phyloP scores from a whole-genome alignment of 129 eudicot species.

The Solidago caesia region DNA sequence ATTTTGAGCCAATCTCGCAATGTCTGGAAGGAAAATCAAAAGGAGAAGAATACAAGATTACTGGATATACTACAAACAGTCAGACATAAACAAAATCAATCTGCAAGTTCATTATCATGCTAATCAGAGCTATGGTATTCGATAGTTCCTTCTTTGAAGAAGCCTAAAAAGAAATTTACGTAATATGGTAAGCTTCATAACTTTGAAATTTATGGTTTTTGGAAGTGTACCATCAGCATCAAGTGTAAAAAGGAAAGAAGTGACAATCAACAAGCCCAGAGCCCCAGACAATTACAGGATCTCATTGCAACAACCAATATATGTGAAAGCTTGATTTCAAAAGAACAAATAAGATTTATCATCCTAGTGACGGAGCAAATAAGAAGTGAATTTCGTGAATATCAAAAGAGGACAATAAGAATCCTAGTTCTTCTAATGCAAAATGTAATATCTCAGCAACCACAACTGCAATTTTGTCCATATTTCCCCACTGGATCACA shows the following conservation, averaged over 20 bases:
- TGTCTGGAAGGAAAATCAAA: constrained; percentile 56
- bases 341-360: constrained; percentile 3
- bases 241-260: not conserved
- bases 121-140: not conserved
- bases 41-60: constrained; percentile 23
- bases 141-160: not conserved
- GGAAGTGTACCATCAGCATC: not conserved
- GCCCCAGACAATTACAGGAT: not conserved
- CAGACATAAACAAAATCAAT: not conserved
- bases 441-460: no score
- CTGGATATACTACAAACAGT: not conserved
- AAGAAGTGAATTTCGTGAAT: not conserved
- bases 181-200: constrained; percentile 1
- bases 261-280: not conserved
- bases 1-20: constrained; percentile 84
- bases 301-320: not conserved
- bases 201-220: not conserved
- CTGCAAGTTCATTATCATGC: not conserved
- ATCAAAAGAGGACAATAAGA: not conserved
- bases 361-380: constrained; percentile 11
- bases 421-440: not conserved
- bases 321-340: not conserved
- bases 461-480: no score
- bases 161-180: not conserved
- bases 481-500: no score